Evolutionary conservation across 2,329 filamentous ascomycete species (phyloP).

Genomic region (Aureobasidium vineae): DNA sequence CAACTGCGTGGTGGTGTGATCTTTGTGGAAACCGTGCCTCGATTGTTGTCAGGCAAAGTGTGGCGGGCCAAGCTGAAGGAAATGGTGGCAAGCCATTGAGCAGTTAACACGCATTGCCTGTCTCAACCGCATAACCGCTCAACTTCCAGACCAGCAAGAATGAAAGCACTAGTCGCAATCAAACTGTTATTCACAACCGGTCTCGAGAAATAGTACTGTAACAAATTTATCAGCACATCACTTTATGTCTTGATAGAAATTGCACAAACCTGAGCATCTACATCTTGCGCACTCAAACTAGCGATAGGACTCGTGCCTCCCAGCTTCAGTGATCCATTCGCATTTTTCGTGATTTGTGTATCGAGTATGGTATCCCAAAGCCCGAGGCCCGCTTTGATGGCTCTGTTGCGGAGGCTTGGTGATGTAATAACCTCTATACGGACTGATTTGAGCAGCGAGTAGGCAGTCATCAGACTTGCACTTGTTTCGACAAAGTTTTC

Average conservation of each 20-base stretch:
- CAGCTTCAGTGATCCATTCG: not conserved
- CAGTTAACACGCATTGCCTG: too few relatives aligned
- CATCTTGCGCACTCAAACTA: not conserved
- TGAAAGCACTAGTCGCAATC: conserved; percentile 15
- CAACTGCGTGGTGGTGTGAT: conserved; percentile 46
- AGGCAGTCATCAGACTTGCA: conserved; percentile 13
- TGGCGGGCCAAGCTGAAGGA: conserved; percentile 57
- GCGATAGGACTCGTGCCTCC: conserved; percentile 7
- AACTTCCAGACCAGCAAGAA: not conserved
- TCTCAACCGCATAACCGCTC: not conserved
- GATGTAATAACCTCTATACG: not conserved
- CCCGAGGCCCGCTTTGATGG: not conserved
- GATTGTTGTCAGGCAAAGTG: conserved; percentile 59
- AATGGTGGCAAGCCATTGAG: not conserved
- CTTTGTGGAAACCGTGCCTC: conserved; percentile 58
- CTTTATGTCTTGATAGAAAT: not conserved
- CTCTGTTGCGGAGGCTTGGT: not conserved
- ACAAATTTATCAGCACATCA: not conserved
- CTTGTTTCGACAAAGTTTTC: conserved; percentile 4
- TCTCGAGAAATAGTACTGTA: not conserved
- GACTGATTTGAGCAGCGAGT: not conserved
- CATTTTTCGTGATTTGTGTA: not conserved
- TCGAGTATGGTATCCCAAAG: not conserved
- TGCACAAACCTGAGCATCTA: not conserved
- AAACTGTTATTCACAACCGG: not conserved